Conservation (phyloP, 345 rosid species). For the Salix caprea region DNA sequence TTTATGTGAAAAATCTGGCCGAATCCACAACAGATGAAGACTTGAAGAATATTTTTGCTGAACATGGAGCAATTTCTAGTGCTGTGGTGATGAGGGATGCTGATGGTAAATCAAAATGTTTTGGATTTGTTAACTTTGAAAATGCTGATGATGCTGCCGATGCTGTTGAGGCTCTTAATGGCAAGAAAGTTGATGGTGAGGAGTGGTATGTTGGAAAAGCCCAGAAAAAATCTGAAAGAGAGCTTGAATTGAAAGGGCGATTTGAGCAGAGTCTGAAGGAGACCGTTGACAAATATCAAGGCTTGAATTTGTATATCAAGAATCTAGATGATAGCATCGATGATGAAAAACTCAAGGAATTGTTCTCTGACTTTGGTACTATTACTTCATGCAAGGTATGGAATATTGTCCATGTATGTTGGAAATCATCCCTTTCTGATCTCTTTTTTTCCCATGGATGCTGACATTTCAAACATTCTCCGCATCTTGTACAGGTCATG, state of each 20-base stretch:
- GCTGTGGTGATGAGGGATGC: conserved; percentile 27
- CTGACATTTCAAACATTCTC: background rate
- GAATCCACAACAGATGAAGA: conserved; percentile 24
- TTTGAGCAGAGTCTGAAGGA: conserved; percentile 23
- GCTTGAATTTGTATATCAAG: conserved; percentile 19
- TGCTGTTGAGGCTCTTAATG: conserved; percentile 26
- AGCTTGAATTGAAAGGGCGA: conserved; percentile 14
- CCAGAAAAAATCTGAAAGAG: conserved; percentile 26
- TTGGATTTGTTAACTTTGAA: conserved; percentile 30
- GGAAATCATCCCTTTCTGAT: background rate
- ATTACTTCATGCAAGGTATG: conserved; percentile 29
- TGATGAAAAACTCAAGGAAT: conserved; percentile 27
- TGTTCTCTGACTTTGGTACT: conserved; percentile 21
- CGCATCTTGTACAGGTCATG: conserved; percentile 15
- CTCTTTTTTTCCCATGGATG: background rate
- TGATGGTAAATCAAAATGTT: conserved; percentile 25
- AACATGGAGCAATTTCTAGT: conserved; percentile 21
- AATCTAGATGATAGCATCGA: conserved; percentile 20
- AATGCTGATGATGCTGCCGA: conserved; percentile 25
- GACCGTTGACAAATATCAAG: conserved; percentile 15
- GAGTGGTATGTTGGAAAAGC: conserved; percentile 31
- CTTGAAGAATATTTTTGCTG: conserved; percentile 17
- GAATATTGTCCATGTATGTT: background rate
- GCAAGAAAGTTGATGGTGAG: conserved; percentile 16
- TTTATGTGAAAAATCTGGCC: conserved; percentile 20